A percentile compares a stretch with the other conserved stretches of the same genome.
These are phyloP conservation scores for Favolaschia claudopus DNA, from an alignment of 768 basidiomycete genomes.

Conservation along the genomic window DNA sequence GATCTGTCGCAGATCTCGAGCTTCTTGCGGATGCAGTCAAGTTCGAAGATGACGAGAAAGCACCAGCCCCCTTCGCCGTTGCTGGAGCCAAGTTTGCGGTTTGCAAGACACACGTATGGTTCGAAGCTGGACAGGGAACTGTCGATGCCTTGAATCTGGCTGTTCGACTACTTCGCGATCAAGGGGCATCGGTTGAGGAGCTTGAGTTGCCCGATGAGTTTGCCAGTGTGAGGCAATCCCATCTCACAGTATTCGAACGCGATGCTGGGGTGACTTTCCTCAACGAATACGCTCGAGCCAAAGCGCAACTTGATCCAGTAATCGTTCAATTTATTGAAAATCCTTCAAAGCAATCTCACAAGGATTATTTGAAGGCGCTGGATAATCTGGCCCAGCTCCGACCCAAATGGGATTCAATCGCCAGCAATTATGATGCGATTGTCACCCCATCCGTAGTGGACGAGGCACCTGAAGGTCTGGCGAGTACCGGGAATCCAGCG, in stretches of 20 bases:
- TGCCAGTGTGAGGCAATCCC: not conserved
- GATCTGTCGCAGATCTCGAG: constrained; percentile 22
- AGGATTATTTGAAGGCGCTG: constrained; percentile 17
- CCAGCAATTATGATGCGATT: constrained; percentile 20
- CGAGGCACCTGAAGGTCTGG: constrained; percentile 22
- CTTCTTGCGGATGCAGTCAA: constrained; percentile 23
- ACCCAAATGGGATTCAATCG: constrained; percentile 22
- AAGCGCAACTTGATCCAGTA: constrained; percentile 18
- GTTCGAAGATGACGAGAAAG: constrained; percentile 21
- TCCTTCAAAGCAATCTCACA: not conserved
- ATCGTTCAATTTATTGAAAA: constrained; percentile 24
- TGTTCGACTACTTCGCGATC: constrained; percentile 14
- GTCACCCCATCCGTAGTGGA: constrained; percentile 18
- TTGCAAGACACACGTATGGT: constrained; percentile 27
- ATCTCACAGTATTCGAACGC: constrained; percentile 3
- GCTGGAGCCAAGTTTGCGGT: constrained; percentile 18
- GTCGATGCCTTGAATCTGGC: constrained; percentile 16
- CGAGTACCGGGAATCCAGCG: constrained; percentile 16
- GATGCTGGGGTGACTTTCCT: constrained; percentile 18
- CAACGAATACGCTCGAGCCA: constrained; percentile 19
- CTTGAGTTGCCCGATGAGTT: constrained; percentile 26
- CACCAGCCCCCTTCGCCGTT: constrained; percentile 1
- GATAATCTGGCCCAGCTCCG: constrained; percentile 24
- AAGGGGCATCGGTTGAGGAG: constrained; percentile 23
- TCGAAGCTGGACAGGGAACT: constrained; percentile 22